Evolutionary conservation across 139 green algal species (phyloP), one percentile per base, ranked within the genome.

Genomic region (Chlorella sorokiniana): DNA sequence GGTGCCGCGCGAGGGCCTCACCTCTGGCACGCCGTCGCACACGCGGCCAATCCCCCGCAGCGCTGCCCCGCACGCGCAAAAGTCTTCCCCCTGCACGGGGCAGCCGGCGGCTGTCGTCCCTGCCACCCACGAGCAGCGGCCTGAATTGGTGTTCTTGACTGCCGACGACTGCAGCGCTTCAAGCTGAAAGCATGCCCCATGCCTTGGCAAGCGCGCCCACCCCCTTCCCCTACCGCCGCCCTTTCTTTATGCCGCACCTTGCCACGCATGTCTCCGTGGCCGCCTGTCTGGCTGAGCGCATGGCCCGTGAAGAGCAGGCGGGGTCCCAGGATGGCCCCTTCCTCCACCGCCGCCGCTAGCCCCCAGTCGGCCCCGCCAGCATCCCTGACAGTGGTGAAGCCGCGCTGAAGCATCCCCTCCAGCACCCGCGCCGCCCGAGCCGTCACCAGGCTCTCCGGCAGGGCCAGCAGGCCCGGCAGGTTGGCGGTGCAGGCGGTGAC

Each of bases 321-420:
- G 0, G 90, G 91, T 2, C 90, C 91, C 45, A 88, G 63, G 2
- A 95, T 78, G 23, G 64, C 62, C 1, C 90, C 91, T 38, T 94
- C 91, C 11, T 93, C 90, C 31, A 93, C 87, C 5, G 91, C 90
- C 52, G 85, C 65, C 10, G 91, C 91, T 37, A 95, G 82, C 0
- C 91, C 91, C 74, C 81, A 92, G 78, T 95, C 92, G 4, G 88
- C 89, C 6, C 91, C 91, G 38, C 91, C 91, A 27, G 81, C 77
- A 51, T 92, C 89, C 0, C 91, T 59, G 0, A 95, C 79, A 40
- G 92, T 94, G 0, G 92, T 95, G 86, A 95, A 95, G 4, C 92
- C 92, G 0, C 91, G 67, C n/a, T 54, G 37, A 14, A 95, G 83
- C 91, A 95, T 95, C 65, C 84, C 87, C 5, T 80, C 70, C 38